Evolutionary conservation across 306 rosid species (phyloP), one percentile per base, ranked within the genome.

Genomic region (Crotalaria pallida): DNA sequence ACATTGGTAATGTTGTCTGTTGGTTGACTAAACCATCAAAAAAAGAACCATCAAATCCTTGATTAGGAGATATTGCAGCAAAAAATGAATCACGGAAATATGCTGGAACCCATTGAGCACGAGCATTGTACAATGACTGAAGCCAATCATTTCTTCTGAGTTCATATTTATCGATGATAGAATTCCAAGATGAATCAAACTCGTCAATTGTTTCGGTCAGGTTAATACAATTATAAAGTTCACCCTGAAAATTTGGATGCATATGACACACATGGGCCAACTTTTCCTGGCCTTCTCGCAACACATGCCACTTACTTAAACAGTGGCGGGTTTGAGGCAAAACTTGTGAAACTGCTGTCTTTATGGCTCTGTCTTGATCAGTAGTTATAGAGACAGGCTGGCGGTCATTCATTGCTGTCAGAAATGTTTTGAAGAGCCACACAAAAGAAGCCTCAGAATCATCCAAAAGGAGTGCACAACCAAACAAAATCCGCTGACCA

Each of bases 251-350:
- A 82, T 78, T 81, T 36, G 96, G 98, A 86, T 94, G 85, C 70
- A 78, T 68, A 53, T 67, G 89, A 78, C 97, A 90, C 69, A 90
- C 90, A 67, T 85, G 87, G 22, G 85, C 96, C 76, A 94, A 65
- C 80, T 84, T 94, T 52, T 87, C 92, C 45, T 84, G 96, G 58
- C 98, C 98, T 83, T 94, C 98, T 78, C 96, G 85, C 84, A 94
- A 87, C 81, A 88, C 95, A 50, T 90, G 85, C 89, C 92, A 89
- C 79, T 85, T 90, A 77, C 87, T 90, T 74, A 88, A 76, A 67
- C 97, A 86, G 77, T 87, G 96, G 24, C 97, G 94, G 64, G 87
- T 84, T 77, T 83, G 88, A 55, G 97, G 96, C 74, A 94, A 84
- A 78, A 90, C 90, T 75, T 82, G 87, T 78, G 95, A 84, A 77